These are phyloP conservation scores for Byssothecium circinans DNA, from an alignment of 2,329 filamentous ascomycete species.

Conservation along the genomic window DNA sequence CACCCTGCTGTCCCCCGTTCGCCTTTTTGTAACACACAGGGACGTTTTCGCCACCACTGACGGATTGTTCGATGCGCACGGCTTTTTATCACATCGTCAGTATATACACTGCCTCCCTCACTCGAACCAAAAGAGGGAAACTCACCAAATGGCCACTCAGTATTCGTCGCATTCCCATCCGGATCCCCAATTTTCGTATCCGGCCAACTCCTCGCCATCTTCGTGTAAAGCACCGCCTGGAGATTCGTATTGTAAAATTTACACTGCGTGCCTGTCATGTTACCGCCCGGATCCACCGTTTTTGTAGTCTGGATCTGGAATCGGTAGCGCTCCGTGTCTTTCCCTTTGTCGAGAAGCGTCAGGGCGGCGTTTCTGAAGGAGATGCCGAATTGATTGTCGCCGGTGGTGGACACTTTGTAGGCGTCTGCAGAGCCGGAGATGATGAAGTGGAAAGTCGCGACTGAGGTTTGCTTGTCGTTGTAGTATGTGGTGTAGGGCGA, in stretches of 20 bases:
- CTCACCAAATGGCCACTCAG: slow-evolving; percentile 42
- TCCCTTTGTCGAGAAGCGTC: slow-evolving; percentile 51
- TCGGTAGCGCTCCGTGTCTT: slow-evolving; percentile 57
- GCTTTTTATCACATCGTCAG: slow-evolving; percentile 36
- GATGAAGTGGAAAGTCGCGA: slow-evolving; percentile 64
- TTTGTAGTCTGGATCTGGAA: slow-evolving; percentile 60
- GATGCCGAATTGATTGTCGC: slow-evolving; percentile 59
- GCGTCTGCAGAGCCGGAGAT: slow-evolving; percentile 48
- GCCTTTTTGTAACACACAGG: slow-evolving; percentile 57
- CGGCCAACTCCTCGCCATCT: slow-evolving; percentile 47
- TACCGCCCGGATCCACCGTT: slow-evolving; percentile 53
- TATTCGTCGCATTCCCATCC: slow-evolving; percentile 34
- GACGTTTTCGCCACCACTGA: slow-evolving; percentile 51
- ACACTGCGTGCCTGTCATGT: slow-evolving; percentile 52
- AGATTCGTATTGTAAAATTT: slow-evolving; percentile 61
- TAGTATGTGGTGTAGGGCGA: slow-evolving; percentile 59
- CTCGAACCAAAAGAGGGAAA: neutral
- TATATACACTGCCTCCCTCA: slow-evolving; percentile 2
- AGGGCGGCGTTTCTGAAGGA: slow-evolving; percentile 58
- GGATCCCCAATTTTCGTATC: slow-evolving; percentile 31
- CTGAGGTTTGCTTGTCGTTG: slow-evolving; percentile 42
- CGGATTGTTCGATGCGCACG: slow-evolving; percentile 58
- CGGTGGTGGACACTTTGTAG: slow-evolving; percentile 61
- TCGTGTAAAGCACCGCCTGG: slow-evolving; percentile 64
- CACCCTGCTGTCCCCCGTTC: slow-evolving; percentile 42